Base-by-base conservation (phyloP, 345 rosid species). In the Conringia planisiliqua region DNA sequence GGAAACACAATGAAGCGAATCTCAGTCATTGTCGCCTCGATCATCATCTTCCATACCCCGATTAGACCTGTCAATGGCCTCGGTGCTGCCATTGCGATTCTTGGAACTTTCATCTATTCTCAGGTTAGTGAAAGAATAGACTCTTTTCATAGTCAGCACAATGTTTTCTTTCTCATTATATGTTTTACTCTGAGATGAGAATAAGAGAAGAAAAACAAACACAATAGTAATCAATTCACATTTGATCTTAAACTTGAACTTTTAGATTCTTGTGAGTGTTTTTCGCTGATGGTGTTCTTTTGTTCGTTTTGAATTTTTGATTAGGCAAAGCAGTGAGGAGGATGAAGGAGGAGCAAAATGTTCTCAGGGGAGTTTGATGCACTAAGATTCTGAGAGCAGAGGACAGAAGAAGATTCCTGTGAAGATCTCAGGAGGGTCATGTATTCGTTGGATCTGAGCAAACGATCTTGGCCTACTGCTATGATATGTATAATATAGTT, bases 1-100 rank as follows among this genome's bases (percentile, higher is more conserved):
- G 96, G 96, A 6, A 90, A 88, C 82, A 90, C 96, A 5, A 87
- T 88, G 93, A 90, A 90, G 81, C 78, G 96, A n/a, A 87, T 90
- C 24, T 90, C 93, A 1, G 93, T 90, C 55, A 88, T 90, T 1
- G 87, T 88, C 4, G 81, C 93, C 54, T 88, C 96, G 35, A 90
- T 90, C 78, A 86, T 88, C 84, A 88, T 90, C 81, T 90, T 90
- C 73, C 88, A 82, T 70, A 88, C 87, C 6, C 93, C 93, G 1
- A 61, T 88, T 50, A 87, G 47, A 74, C 93, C 91, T 44, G 68
- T 88, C 71, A 90, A 90, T 75, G 91, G 89, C 18, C 89, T 88
- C 18, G 96, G 93, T 50, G 93, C 93, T 35, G 87, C 93, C 81
- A 85, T 90, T 27, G 93, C 96, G 0, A 83, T 90, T 40, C 86